Conservation (phyloP, 2,329 filamentous ascomycete genomes). For the Neophaeococcomyces aloes region DNA sequence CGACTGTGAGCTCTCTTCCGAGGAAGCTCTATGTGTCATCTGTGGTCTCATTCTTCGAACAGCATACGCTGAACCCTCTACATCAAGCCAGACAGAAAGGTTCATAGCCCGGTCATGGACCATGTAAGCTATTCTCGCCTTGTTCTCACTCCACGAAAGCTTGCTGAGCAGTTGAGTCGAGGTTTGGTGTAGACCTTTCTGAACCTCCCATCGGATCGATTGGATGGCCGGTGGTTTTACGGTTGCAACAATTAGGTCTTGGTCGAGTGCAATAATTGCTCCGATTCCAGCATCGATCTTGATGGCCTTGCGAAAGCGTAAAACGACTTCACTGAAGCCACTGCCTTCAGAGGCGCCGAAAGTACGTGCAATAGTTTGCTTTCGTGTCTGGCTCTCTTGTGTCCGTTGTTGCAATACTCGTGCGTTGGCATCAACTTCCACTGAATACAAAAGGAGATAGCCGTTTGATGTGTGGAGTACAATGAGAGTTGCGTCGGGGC, state of each 20-base stretch:
- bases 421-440: slow-evolving; percentile 72
- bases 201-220: slow-evolving; percentile 88
- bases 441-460: slow-evolving; percentile 87
- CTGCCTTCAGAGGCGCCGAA: slow-evolving; percentile 72
- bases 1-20: slow-evolving; percentile 33
- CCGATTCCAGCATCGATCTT: slow-evolving; percentile 93
- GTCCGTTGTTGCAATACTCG: slow-evolving; percentile 80
- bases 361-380: slow-evolving; percentile 35
- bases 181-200: slow-evolving; percentile 70
- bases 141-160: slow-evolving; percentile 77
- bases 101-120: slow-evolving; percentile 95
- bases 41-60: slow-evolving; percentile 57
- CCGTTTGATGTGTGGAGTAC: slow-evolving; percentile 78
- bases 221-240: slow-evolving; percentile 87
- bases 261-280: slow-evolving; percentile 76
- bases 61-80: slow-evolving; percentile 77
- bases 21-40: slow-evolving; percentile 25
- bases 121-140: slow-evolving; percentile 68
- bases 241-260: slow-evolving; percentile 86
- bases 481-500: slow-evolving; percentile 83
- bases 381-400: slow-evolving; percentile 37
- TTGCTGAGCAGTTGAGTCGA: slow-evolving; percentile 80
- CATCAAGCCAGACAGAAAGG: slow-evolving; percentile 82
- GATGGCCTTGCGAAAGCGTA: slow-evolving; percentile 95
- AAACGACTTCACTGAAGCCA: slow-evolving; percentile 73